phyloP scores from a whole-genome alignment of 208 protist species.

The Crithidia sp. region DNA sequence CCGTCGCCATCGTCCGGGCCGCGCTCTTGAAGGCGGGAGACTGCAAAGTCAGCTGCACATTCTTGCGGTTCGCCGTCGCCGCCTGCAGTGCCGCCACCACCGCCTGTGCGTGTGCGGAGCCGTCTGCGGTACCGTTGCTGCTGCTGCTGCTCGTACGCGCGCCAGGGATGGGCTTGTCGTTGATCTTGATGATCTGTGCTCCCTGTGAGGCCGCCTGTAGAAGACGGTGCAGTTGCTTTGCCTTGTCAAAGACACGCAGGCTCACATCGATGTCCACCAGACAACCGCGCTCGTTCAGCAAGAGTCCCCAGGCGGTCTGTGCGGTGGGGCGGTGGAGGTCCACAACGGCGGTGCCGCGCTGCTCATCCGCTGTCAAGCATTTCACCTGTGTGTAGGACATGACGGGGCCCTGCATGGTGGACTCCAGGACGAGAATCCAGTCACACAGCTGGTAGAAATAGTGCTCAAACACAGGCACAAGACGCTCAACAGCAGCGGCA shows the following conservation, averaged over 20 bases:
- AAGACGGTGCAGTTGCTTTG: constrained; percentile 55
- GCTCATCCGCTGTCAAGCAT: constrained; percentile 33
- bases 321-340: constrained; percentile 45
- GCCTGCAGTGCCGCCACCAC: constrained; percentile 28
- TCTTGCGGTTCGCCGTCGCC: constrained; percentile 29
- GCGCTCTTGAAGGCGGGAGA: constrained; percentile 38
- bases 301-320: constrained; percentile 59
- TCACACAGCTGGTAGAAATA: constrained; percentile 80
- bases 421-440: constrained; percentile 52
- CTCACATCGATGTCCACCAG: constrained; percentile 71
- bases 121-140: not conserved
- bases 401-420: constrained; percentile 33
- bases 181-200: constrained; percentile 49
- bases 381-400: constrained; percentile 54
- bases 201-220: constrained; percentile 44
- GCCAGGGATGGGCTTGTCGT: constrained; percentile 31
- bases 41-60: constrained; percentile 44
- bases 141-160: not conserved
- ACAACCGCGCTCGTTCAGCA: constrained; percentile 68
- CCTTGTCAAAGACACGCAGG: constrained; percentile 50
- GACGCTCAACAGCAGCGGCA: constrained; percentile 12
- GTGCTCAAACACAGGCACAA: constrained; percentile 39
- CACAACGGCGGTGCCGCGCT: constrained; percentile 35
- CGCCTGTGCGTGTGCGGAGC: constrained; percentile 15
- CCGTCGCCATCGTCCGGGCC: constrained; percentile 30